Conservation (phyloP, 768 basidiomycete genomes). For the Amanita jacksonii region DNA sequence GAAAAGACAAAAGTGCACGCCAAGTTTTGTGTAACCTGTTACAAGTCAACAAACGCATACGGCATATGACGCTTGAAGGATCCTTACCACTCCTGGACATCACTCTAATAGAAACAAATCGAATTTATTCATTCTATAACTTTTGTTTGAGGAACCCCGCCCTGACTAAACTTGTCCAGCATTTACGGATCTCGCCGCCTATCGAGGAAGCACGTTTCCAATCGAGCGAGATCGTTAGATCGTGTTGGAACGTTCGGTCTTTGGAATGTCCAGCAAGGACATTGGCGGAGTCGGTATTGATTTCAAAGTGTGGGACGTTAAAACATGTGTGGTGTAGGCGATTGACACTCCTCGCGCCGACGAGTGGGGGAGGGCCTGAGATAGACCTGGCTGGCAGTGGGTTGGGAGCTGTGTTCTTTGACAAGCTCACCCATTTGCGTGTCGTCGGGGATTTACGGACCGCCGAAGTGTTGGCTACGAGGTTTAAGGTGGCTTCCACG, state of each 20-base stretch:
- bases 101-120: not conserved
- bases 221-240: not conserved
- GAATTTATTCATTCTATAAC: not conserved
- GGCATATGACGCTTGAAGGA: not conserved
- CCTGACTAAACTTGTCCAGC: not conserved
- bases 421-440: constrained; percentile 24
- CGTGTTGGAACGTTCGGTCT: constrained; percentile 20
- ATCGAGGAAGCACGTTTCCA: not conserved
- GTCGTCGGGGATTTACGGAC: constrained; percentile 20
- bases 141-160: not conserved
- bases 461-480: too few species aligned
- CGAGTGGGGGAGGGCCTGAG: constrained; percentile 16
- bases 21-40: not conserved
- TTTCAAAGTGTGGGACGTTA: constrained; percentile 14
- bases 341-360: constrained; percentile 26
- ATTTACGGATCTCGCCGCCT: constrained; percentile 1
- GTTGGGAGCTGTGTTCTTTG: constrained; percentile 21
- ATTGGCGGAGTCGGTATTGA: constrained; percentile 18
- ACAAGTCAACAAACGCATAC: not conserved
- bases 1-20: not conserved
- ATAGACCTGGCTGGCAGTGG: constrained; percentile 14
- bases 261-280: constrained; percentile 23
- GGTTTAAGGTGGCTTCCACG: too few species aligned
- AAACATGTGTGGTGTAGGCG: constrained; percentile 21
- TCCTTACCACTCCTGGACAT: not conserved